These are phyloP conservation scores for Ophiocordyceps camponoti-saundersi DNA, from an alignment of 2,329 filamentous ascomycete species.

Conservation along the genomic window DNA sequence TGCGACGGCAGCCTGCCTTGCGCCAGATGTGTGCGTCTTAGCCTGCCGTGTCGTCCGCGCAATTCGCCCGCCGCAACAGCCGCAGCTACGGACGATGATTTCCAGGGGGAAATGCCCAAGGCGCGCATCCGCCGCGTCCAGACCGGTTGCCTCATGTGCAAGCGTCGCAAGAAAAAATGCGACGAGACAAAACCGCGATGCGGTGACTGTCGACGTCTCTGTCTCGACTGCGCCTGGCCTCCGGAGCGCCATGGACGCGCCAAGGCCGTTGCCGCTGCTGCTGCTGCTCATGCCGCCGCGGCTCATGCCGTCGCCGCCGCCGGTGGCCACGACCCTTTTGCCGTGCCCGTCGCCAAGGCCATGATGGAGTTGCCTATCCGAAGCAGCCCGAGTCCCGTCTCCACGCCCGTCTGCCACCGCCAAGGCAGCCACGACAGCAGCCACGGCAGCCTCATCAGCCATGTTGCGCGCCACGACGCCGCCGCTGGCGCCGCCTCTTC, in stretches of 20 bases:
- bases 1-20: slow-evolving; percentile 16
- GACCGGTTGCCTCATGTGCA: slow-evolving; percentile 26
- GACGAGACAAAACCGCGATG: slow-evolving; percentile 26
- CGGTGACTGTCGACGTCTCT: slow-evolving; percentile 17
- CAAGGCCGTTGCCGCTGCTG: slow-evolving; percentile 3
- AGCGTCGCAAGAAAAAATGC: slow-evolving; percentile 29
- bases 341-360: background rate
- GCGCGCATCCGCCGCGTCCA: slow-evolving; percentile 16
- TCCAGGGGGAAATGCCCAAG: slow-evolving; percentile 11
- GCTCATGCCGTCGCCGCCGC: background rate
- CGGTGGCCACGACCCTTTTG: background rate
- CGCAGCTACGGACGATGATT: slow-evolving; percentile 2
- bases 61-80: slow-evolving; percentile 4
- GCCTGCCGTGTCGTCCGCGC: slow-evolving; percentile 14
- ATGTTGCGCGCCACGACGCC: background rate
- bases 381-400: slow-evolving; percentile 7
- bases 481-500: slow-evolving; percentile 1
- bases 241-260: slow-evolving; percentile 7
- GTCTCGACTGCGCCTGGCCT: slow-evolving; percentile 16
- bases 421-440: slow-evolving; percentile 5
- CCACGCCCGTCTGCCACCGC: slow-evolving; percentile 4
- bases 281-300: slow-evolving; percentile 1
- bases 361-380: slow-evolving; percentile 7
- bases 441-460: slow-evolving; percentile 1
- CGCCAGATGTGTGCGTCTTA: slow-evolving; percentile 14